Evolutionary conservation across 805 yeast genomes (phyloP).

Genomic region (Candida vartiovaarae): DNA sequence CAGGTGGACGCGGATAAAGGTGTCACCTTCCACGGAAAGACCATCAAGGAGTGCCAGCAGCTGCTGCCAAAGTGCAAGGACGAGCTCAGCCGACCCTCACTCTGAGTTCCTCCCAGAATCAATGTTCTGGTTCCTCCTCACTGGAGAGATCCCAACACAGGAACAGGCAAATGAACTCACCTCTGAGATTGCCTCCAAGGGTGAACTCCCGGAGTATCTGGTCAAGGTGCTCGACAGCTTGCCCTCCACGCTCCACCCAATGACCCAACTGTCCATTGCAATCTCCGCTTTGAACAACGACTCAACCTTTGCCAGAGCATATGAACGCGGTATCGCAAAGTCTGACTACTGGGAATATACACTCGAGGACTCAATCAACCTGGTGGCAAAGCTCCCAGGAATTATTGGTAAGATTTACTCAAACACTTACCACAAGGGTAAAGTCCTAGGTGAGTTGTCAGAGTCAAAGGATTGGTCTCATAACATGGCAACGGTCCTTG

Average conservation of each 20-base stretch:
- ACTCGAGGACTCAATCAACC: conserved; percentile 62
- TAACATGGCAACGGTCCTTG: conserved; percentile 60
- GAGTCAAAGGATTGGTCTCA: conserved; percentile 60
- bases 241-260: conserved; percentile 70
- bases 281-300: conserved; percentile 67
- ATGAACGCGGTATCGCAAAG: conserved; percentile 64
- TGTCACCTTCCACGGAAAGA: conserved; percentile 70
- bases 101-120: conserved; percentile 68
- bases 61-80: conserved; percentile 47
- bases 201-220: conserved; percentile 58
- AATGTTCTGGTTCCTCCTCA: conserved; percentile 71
- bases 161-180: conserved; percentile 51
- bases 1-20: conserved; percentile 71
- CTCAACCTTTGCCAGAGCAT: conserved; percentile 64
- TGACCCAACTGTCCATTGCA: conserved; percentile 78
- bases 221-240: conserved; percentile 52
- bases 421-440: conserved; percentile 49
- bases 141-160: conserved; percentile 63
- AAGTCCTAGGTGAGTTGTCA: conserved; percentile 45
- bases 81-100: conserved; percentile 25
- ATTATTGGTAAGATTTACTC: conserved; percentile 71
- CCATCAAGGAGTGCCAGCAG: conserved; percentile 65
- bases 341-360: conserved; percentile 69
- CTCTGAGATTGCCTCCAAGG: conserved; percentile 56
- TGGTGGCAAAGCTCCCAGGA: conserved; percentile 68